These are phyloP conservation scores for Cercospora sp. DNA, from an alignment of 2,329 filamentous ascomycete genomes.

Conservation along the genomic window DNA sequence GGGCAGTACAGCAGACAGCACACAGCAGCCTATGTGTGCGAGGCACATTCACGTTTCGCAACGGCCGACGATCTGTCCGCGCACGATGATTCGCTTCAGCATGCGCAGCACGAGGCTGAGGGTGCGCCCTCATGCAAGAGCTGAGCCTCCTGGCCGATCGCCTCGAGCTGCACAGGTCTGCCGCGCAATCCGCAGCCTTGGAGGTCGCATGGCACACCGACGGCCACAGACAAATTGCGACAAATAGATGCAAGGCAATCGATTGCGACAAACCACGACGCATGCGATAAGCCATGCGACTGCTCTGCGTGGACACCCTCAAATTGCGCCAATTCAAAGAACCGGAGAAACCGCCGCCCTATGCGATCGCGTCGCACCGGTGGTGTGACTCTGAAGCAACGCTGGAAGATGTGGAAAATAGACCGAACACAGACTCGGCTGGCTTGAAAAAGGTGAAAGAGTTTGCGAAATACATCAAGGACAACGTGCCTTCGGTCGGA, in stretches of 20 bases:
- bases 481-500: conserved; percentile 16
- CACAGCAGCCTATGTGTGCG: background rate
- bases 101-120: background rate
- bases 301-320: background rate
- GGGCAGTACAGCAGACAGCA: background rate
- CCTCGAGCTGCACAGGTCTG: background rate
- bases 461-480: conserved; percentile 24
- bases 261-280: background rate
- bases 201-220: background rate
- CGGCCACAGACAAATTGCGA: background rate
- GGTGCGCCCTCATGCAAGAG: background rate
- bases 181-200: background rate
- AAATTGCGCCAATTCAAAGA: background rate
- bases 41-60: background rate
- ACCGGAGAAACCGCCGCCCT: background rate
- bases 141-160: background rate
- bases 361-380: conserved; percentile 27
- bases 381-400: conserved; percentile 21
- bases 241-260: background rate
- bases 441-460: conserved; percentile 25
- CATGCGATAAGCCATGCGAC: background rate
- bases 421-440: conserved; percentile 12
- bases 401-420: conserved; percentile 20
- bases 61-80: background rate
- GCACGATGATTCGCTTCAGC: no score